A percentile compares a stretch with the other conserved stretches of the same genome.
Evolutionary conservation across 106 monocot species (phyloP).

Genomic region (Posidonia australis): DNA sequence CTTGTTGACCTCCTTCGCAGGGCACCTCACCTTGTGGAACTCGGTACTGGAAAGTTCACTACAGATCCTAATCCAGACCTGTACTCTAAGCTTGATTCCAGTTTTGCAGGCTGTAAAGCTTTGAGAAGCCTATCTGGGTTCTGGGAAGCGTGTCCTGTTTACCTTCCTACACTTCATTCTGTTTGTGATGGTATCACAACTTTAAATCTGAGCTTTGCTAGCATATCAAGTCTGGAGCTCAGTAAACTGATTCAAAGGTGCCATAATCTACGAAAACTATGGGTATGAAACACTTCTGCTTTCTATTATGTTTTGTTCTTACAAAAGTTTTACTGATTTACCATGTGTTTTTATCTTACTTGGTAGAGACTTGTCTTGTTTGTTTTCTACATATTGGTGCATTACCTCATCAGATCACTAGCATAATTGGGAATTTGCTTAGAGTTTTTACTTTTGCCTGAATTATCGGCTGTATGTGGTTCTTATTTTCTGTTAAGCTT

Average conservation of each 20-base stretch:
- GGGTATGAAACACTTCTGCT: slow-evolving; percentile 32
- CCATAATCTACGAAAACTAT: slow-evolving; percentile 46
- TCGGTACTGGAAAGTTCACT: slow-evolving; percentile 63
- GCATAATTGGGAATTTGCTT: too few species aligned
- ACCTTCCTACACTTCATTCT: slow-evolving; percentile 47
- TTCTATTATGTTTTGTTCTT: too few species aligned
- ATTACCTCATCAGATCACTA: too few species aligned
- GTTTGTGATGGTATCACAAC: slow-evolving; percentile 57
- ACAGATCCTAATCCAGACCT: slow-evolving; percentile 30
- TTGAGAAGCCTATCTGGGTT: slow-evolving; percentile 60
- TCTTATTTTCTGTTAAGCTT: too few species aligned
- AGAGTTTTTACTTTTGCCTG: too few species aligned
- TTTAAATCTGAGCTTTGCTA: slow-evolving; percentile 71
- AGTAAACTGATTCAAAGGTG: slow-evolving; percentile 44
- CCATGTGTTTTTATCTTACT: too few species aligned
- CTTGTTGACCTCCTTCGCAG: slow-evolving; percentile 35
- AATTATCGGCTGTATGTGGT: too few species aligned
- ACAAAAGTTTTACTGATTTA: too few species aligned
- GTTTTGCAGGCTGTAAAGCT: slow-evolving; percentile 45
- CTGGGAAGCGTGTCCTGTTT: slow-evolving; percentile 56
- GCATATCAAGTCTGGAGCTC: slow-evolving; percentile 38
- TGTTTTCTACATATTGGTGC: too few species aligned
- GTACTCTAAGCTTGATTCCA: slow-evolving; percentile 48
- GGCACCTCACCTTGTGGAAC: slow-evolving; percentile 53
- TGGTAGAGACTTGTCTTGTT: too few species aligned